These are phyloP conservation scores for Wickerhamiella alocasiicola DNA, from an alignment of 805 yeast genomes.

Conservation along the genomic window DNA sequence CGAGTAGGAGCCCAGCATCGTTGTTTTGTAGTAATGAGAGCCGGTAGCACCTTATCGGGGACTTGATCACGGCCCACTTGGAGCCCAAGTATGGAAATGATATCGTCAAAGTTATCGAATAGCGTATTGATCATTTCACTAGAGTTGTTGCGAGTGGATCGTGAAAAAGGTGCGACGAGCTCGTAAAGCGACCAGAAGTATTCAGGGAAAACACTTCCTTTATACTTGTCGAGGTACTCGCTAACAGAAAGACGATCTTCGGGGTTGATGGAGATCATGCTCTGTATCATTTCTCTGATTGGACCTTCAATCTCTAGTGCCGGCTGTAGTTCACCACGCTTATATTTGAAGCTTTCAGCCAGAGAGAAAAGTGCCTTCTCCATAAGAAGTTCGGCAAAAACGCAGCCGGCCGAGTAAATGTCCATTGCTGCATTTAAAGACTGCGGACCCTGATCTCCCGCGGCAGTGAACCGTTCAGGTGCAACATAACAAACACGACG, in stretches of 20 bases:
- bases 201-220: slow-evolving; percentile 46
- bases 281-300: slow-evolving; percentile 42
- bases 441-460: slow-evolving; percentile 16
- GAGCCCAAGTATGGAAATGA: slow-evolving; percentile 2
- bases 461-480: slow-evolving; percentile 65
- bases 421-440: slow-evolving; percentile 57
- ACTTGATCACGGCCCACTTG: slow-evolving; percentile 6
- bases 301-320: slow-evolving; percentile 44
- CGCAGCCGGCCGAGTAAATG: slow-evolving; percentile 48
- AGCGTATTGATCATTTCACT: slow-evolving; percentile 50
- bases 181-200: slow-evolving; percentile 39
- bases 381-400: slow-evolving; percentile 72
- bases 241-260: slow-evolving; percentile 42
- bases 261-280: slow-evolving; percentile 59
- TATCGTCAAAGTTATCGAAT: slow-evolving; percentile 14
- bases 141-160: slow-evolving; percentile 30
- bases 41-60: slow-evolving; percentile 13
- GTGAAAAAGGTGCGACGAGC: slow-evolving; percentile 16
- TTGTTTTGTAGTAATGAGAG: slow-evolving; percentile 12
- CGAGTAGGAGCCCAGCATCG: slow-evolving; percentile 7
- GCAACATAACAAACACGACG: slow-evolving; percentile 84
- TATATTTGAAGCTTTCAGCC: slow-evolving; percentile 76
- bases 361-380: slow-evolving; percentile 81
- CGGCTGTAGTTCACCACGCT: slow-evolving; percentile 54
- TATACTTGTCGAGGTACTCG: slow-evolving; percentile 39